These are phyloP conservation scores for Astrothelium macrocarpum DNA, from an alignment of 495 filamentous ascomycete species.

Conservation along the genomic window DNA sequence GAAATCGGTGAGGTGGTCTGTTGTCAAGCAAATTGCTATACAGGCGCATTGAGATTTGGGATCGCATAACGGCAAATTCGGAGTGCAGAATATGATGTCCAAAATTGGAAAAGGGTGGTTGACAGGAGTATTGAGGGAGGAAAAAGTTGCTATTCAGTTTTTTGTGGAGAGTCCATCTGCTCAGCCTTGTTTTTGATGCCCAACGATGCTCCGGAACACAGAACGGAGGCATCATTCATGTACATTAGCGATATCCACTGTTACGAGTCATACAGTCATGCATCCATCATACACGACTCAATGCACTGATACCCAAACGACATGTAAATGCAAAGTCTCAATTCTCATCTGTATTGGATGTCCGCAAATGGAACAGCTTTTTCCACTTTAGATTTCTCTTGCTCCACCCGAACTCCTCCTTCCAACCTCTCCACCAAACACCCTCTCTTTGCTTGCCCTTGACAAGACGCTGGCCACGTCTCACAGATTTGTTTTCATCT, in stretches of 20 bases:
- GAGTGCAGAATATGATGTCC: neutral
- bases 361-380: neutral
- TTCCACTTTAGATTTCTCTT: neutral
- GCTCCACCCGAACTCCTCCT: neutral
- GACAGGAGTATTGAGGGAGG: neutral
- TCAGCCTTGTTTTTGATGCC: neutral
- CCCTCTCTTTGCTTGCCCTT: neutral
- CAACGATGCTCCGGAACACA: neutral
- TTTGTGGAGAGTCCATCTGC: neutral
- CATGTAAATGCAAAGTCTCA: neutral
- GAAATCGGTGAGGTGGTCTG: neutral
- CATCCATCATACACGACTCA: too few species aligned
- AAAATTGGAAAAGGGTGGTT: neutral
- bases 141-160: neutral
- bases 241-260: neutral
- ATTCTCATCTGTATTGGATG: neutral
- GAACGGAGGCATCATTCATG: neutral
- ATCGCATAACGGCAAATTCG: neutral
- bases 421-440: conserved; percentile 2
- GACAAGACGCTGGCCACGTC: neutral
- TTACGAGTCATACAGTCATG: neutral
- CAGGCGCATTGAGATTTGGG: neutral
- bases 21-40: neutral
- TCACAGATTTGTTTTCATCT: neutral
- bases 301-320: too few species aligned